Conservation (phyloP, 192 early-diverging fungal genomes). For the Fimicolochytrium jonesii region DNA sequence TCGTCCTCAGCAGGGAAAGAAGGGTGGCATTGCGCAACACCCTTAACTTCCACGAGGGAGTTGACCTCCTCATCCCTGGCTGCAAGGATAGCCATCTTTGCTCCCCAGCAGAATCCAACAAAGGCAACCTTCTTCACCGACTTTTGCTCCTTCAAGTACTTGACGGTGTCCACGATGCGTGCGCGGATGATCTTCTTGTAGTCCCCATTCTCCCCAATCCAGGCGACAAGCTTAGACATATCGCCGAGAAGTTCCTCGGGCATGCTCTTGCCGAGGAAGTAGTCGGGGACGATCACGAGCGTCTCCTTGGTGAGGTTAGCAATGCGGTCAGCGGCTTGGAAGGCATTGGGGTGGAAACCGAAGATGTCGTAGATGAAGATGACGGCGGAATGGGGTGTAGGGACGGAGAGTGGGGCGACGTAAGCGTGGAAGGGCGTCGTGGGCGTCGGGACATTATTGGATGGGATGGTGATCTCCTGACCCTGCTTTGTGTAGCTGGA, state of each 20-base stretch:
- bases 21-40: not conserved
- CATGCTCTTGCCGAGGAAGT: no score
- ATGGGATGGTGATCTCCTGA: no score
- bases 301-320: no score
- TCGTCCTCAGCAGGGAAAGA: not conserved
- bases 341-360: conserved; percentile 3
- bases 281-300: no score
- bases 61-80: not conserved
- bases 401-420: no score
- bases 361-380: not conserved
- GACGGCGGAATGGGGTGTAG: no score
- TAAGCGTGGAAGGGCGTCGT: no score
- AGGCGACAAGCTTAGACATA: not conserved
- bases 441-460: no score
- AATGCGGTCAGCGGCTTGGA: not conserved
- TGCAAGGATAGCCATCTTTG: not conserved
- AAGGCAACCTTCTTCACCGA: not conserved
- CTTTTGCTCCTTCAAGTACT: not conserved
- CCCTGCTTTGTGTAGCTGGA: no score
- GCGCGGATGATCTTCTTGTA: not conserved
- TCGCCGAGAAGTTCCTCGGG: not conserved
- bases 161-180: not conserved
- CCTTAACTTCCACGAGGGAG: not conserved
- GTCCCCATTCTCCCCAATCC: not conserved
- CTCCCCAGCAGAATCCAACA: not conserved